Base-by-base conservation (phyloP, 192 early-diverging fungal species). In the Coemansia asiatica region DNA sequence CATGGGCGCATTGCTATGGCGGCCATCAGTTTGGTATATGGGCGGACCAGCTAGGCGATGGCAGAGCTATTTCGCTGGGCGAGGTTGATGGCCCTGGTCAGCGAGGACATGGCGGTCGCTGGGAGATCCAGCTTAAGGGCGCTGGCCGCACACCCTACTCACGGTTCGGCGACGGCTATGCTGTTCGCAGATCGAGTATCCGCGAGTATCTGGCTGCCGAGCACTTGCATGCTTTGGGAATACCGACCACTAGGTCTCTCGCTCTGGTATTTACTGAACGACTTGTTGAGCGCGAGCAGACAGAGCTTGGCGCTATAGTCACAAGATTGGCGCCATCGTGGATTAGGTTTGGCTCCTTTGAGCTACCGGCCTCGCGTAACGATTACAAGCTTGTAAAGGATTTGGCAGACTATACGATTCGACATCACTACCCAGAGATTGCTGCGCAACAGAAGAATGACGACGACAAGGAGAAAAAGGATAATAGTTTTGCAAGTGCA, bases 341-440 rank as follows among this genome's bases (percentile, higher is more conserved):
- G 92, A 76, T 96, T 27, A 86, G 95, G 12, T 92, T 96, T 69
- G 95, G 95, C 19, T 89, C 82, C 22, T 95, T 96, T 66, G 95
- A 96, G 66, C 79, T 94, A 48, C 90, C 90, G 54, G 85, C 85
- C 38, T 80, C 87, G 54, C 85, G 92, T 28, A 83, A 83, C 16
- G 88, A 95, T 56, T 71, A 66, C 40, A 69, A 55, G 2, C 75
- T 83, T 51, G 62, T 90, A 13, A 62, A 76, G 23, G 31, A 72
- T 22, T 65, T 96, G 47, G 91, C 93, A 0, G 92, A 96, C 49
- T 96, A 88, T 76, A 80, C 83, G 9, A 76, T 91, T 25, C 53
- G 72, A 6, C 65, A 87, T 25, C 87, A 91, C 28, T 87, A 83
- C 55, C 61, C 78, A 0, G 61, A 87, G 18, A 55, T 77, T 21